phyloP scores from a whole-genome alignment of 2,329 filamentous ascomycete genomes.

The Paraphoma chrysanthemicola region DNA sequence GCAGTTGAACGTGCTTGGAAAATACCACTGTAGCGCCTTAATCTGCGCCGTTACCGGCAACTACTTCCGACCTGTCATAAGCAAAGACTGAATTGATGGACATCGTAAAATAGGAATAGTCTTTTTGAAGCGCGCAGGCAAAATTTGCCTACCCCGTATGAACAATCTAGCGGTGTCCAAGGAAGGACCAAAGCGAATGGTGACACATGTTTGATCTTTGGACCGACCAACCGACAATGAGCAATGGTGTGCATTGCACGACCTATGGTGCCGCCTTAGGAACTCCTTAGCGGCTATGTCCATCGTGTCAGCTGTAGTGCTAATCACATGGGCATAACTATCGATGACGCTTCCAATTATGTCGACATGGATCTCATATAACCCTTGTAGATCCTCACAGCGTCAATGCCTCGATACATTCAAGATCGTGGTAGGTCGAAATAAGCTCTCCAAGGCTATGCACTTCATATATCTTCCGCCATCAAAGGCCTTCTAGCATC shows the following conservation, averaged over 20 bases:
- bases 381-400: neutral
- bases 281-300: neutral
- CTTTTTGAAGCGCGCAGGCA: too few relatives aligned
- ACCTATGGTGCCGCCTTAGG: neutral
- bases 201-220: neutral
- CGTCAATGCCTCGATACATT: neutral
- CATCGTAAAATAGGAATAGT: too few relatives aligned
- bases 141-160: too few relatives aligned
- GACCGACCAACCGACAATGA: neutral
- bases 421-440: constrained; percentile 3
- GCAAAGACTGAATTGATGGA: too few relatives aligned
- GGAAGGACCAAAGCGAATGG: neutral
- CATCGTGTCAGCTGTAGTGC: neutral
- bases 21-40: too few relatives aligned
- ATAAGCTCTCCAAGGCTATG: constrained; percentile 11
- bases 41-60: too few relatives aligned
- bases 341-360: constrained; percentile 1
- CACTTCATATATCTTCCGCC: constrained; percentile 2
- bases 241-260: neutral
- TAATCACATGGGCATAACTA: neutral
- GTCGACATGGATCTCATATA: neutral
- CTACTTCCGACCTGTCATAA: too few relatives aligned
- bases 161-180: too few relatives aligned
- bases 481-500: neutral
- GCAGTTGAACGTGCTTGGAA: neutral